These are phyloP conservation scores for Neofusicoccum laricinum DNA, from an alignment of 2,329 filamentous ascomycete species.

Conservation along the genomic window DNA sequence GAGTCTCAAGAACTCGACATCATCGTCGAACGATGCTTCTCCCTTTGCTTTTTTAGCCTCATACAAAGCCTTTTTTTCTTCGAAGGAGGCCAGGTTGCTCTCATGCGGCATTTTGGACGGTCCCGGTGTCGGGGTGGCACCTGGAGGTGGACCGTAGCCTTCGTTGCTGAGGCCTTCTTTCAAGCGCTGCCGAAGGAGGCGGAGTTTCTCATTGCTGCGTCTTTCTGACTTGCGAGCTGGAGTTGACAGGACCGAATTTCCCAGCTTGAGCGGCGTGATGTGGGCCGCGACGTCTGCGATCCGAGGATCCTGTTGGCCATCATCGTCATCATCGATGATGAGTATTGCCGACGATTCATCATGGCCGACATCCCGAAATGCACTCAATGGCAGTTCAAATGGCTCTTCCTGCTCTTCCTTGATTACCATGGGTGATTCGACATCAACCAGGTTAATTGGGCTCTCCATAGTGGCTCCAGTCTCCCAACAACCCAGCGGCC, in stretches of 20 bases:
- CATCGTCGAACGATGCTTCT: not conserved
- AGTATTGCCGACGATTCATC: not conserved
- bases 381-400: not conserved
- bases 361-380: not conserved
- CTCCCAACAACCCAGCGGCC: not conserved
- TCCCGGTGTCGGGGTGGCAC: not conserved
- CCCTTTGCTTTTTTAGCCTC: not conserved
- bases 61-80: not conserved
- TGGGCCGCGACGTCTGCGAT: not conserved
- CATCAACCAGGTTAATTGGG: not conserved
- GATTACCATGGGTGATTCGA: not conserved
- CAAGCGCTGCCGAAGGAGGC: not conserved
- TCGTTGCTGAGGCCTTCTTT: not conserved
- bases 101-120: not conserved
- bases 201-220: not conserved
- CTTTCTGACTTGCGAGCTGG: not conserved
- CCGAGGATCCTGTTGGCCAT: not conserved
- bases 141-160: not conserved
- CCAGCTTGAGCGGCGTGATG: not conserved
- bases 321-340: not conserved
- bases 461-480: not conserved
- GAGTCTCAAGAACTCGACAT: constrained; percentile 18
- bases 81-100: not conserved
- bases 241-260: not conserved
- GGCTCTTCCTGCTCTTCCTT: not conserved